These are phyloP conservation scores for Colletotrichum viniferum DNA, from an alignment of 2,329 filamentous ascomycete genomes.

Conservation along the genomic window DNA sequence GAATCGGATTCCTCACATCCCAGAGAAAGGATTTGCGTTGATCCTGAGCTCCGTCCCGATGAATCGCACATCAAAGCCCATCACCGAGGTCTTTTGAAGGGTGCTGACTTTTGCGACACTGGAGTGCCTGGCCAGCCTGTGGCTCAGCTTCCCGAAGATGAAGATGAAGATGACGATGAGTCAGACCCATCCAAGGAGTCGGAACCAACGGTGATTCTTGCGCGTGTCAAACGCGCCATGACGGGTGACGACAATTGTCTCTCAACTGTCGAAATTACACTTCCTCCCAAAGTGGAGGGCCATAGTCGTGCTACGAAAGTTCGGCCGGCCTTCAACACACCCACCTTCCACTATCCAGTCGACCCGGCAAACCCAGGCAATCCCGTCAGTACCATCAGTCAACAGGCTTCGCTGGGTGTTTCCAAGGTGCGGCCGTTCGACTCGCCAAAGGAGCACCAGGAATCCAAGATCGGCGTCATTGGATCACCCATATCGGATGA, in stretches of 20 bases:
- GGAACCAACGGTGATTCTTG: slow-evolving; percentile 20
- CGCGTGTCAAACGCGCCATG: slow-evolving; percentile 22
- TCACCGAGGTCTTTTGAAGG: slow-evolving; percentile 22
- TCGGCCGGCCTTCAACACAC: slow-evolving; percentile 26
- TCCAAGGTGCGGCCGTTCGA: slow-evolving; percentile 27
- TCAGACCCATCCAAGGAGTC: slow-evolving; percentile 15
- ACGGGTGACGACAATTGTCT: slow-evolving; percentile 18
- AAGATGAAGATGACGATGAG: neutral
- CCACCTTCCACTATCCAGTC: slow-evolving; percentile 11
- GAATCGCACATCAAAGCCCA: slow-evolving; percentile 18
- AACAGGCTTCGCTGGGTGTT: neutral
- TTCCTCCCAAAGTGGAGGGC: slow-evolving; percentile 20
- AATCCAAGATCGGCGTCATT: neutral
- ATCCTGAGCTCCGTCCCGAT: slow-evolving; percentile 15
- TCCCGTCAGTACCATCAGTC: neutral
- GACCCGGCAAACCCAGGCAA: neutral
- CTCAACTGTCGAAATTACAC: slow-evolving; percentile 10
- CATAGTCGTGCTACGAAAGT: slow-evolving; percentile 29
- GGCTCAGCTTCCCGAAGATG: neutral
- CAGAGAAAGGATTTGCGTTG: slow-evolving; percentile 13
- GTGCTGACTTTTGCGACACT: slow-evolving; percentile 24
- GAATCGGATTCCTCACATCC: neutral
- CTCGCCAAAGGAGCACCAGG: neutral
- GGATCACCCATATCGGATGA: neutral
- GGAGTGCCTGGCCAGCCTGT: slow-evolving; percentile 17